A percentile compares a stretch with the other conserved stretches of the same genome.
phyloP scores from a whole-genome alignment of 2,329 filamentous ascomycete genomes.

The Delphinella strobiligena region DNA sequence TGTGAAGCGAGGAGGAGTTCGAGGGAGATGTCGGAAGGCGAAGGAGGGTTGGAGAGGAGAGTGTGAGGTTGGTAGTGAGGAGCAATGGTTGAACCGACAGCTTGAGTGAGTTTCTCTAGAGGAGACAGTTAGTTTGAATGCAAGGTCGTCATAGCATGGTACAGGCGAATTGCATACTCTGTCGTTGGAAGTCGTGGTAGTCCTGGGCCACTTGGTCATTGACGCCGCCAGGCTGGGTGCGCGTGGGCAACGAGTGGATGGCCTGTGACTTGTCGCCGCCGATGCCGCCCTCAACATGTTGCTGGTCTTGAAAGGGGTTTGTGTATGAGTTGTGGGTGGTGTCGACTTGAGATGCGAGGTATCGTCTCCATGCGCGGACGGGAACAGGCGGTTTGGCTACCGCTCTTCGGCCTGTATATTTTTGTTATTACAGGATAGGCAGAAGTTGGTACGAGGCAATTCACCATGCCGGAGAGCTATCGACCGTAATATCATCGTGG shows the following conservation, averaged over 20 bases:
- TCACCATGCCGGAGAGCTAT: constrained; percentile 28
- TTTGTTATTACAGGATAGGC: constrained; percentile 1
- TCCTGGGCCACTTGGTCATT: constrained; percentile 24
- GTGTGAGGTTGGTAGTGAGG: constrained; percentile 53
- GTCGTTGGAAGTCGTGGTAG: constrained; percentile 30
- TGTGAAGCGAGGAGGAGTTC: constrained; percentile 83
- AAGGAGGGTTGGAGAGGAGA: constrained; percentile 60
- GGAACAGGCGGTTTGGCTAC: constrained; percentile 24
- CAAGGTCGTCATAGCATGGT: too few relatives aligned
- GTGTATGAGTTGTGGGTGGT: constrained; percentile 1
- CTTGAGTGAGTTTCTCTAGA: constrained; percentile 22
- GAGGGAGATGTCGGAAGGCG: constrained; percentile 69
- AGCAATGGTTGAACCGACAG: constrained; percentile 27
- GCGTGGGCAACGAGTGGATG: constrained; percentile 14
- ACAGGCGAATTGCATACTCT: too few relatives aligned
- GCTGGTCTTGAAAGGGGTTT: constrained; percentile 2
- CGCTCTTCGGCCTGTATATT: constrained; percentile 24
- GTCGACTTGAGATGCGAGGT: constrained; percentile 25
- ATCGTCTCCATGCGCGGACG: constrained; percentile 21
- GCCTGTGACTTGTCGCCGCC: constrained; percentile 6
- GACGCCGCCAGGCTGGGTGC: constrained; percentile 12
- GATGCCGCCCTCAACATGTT: constrained; percentile 3
- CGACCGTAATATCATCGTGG: constrained; percentile 31
- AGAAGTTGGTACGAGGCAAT: background rate
- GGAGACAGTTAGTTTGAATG: constrained; percentile 1